Evolutionary conservation across 2,329 filamentous ascomycete species (phyloP).

Genomic region (Fusarium bactridioides): DNA sequence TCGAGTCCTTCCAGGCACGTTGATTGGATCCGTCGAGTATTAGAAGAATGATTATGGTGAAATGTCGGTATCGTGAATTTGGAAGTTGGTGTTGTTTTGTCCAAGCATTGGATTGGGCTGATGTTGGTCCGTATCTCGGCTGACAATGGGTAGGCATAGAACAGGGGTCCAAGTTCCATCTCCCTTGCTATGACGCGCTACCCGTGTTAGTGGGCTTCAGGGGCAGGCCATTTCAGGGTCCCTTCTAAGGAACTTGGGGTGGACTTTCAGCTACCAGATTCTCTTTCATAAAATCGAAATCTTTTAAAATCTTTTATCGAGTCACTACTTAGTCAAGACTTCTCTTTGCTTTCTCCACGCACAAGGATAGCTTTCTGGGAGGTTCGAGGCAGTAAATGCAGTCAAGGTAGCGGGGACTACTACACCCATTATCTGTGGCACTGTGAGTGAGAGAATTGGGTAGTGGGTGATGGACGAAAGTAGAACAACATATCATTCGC

Average conservation of each 20-base stretch:
- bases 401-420: neutral
- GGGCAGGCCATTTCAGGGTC: constrained; percentile 8
- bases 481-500: neutral
- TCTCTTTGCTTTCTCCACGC: neutral
- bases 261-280: neutral
- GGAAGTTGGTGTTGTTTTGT: constrained; percentile 19
- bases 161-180: constrained; percentile 25
- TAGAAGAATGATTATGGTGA: neutral
- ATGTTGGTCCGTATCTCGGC: constrained; percentile 18
- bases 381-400: neutral
- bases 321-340: neutral
- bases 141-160: constrained; percentile 5
- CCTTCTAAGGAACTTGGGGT: neutral
- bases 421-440: neutral
- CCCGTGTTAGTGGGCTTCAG: constrained; percentile 14
- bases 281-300: neutral
- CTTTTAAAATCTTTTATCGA: neutral
- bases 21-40: neutral
- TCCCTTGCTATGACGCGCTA: constrained; percentile 24
- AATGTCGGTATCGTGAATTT: constrained; percentile 13
- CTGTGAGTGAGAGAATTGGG: neutral
- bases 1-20: neutral
- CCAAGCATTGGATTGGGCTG: constrained; percentile 10
- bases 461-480: neutral
- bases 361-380: neutral